Base-by-base conservation (phyloP, 2,329 filamentous ascomycete species). In the Teratosphaeria nubilosa region DNA sequence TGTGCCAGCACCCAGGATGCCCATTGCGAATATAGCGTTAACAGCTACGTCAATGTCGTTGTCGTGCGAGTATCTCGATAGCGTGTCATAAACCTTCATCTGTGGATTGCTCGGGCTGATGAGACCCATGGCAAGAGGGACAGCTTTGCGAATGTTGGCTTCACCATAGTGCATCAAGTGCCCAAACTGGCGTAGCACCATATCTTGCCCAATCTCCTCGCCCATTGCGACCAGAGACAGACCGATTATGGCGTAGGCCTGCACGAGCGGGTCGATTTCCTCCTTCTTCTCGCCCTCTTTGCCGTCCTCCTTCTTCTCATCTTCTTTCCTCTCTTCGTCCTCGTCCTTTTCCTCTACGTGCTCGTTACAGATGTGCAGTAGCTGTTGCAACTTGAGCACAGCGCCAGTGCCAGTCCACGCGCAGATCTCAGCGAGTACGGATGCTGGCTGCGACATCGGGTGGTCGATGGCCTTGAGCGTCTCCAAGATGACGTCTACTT, bases 111-210 rank as follows among this genome's bases (percentile, higher is more conserved):
- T 96, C 13, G 95, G 90, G 76, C 90, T 96, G 70, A 99, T 87
- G 57, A 99, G 82, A 69, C 91, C 95, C 90, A 99, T 95, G 27
- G 94, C 94, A 57, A 99, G 81, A 37, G 94, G 94, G 31, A 99
- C 94, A 22, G 91, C 92, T 71, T 94, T 94, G 62, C 94, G 88
- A 68, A 99, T 99, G 72, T 99, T 97, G 70, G 91, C 82, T 74
- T 96, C 92, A 63, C 95, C 94, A 69, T 99, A 99, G 77, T 99
- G 94, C 94, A 99, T 99, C 60, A 99, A 81, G 73, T 99, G 94
- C 54, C 91, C 94, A 68, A 99, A 97, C 70, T 96, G 94, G 59
- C 94, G 87, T 48, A 99, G 82, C 11, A 97, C 91, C 94, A 99
- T 99, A 72, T 99, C 94, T 73, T 99, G 94, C 5, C 95, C 95